Evolutionary conservation across 805 yeast genomes (phyloP), one percentile per base, ranked within the genome.

Genomic region (Nakazawaea populi): DNA sequence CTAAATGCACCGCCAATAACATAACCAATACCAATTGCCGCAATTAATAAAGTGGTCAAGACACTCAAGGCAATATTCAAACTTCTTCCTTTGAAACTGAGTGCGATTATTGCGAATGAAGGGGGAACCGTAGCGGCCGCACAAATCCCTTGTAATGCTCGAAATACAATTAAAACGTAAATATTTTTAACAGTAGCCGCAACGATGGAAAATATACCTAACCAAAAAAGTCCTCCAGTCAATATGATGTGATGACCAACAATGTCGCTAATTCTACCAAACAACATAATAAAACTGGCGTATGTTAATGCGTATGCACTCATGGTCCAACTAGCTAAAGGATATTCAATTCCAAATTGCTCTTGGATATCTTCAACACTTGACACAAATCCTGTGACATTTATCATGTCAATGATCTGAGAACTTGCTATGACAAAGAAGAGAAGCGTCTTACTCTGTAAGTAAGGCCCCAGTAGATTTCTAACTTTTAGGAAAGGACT

Each of bases 1-100:
- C 35, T n/a, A 57, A 74, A 75, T 0, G 75, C 79, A 46, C 80
- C 79, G 32, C 79, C 79, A 4, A 75, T 39, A 10, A 74, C 51
- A 3, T 62, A 55, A 5, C 78, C 80, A 7, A 73, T 32, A 7
- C 77, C 77, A 12, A 69, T 60, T 36, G 67, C 53, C 31, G 65
- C 48, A 51, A 69, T 58, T 49, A 62, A 42, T 34, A 63, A 56
- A 18, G 65, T 48, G 2, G 69, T 57, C 2, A 69, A 56, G 2
- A 54, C 53, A 6, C 61, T 56, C 30, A 68, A 48, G 2, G 71
- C 69, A 7, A 52, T 51, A 7, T 60, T 66, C 18, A 67, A 54
- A 10, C 56, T 51, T 34, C 60, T 56, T 1, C 67, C 71, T 5
- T 54, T 46, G 47, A 63, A 69, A 31, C 61, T 58, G 44, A 60